phyloP scores from a whole-genome alignment of 306 rosid genomes.

The Astragalus glycyphyllos region DNA sequence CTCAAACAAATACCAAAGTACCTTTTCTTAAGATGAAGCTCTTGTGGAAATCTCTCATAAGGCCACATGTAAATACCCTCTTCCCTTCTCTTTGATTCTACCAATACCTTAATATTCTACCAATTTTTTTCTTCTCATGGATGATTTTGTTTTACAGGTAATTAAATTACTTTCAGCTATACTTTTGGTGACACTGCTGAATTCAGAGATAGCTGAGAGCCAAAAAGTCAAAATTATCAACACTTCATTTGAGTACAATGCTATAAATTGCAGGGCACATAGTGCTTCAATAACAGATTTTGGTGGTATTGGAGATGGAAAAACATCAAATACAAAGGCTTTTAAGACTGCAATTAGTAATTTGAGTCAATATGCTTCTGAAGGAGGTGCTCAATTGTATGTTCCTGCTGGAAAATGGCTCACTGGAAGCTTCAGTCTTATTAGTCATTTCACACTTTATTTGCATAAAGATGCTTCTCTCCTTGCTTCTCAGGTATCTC shows the following conservation, averaged over 20 bases:
- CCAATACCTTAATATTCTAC: background rate
- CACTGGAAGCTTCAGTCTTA: conserved; percentile 80
- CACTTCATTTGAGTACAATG: conserved; percentile 59
- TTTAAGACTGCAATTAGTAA: conserved; percentile 63
- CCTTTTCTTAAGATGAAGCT: conserved; percentile 44
- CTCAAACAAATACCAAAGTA: conserved; percentile 43
- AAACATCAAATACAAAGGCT: conserved; percentile 70
- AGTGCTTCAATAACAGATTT: conserved; percentile 73
- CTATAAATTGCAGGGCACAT: conserved; percentile 68
- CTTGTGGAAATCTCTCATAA: conserved; percentile 45
- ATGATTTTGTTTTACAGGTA: conserved; percentile 41
- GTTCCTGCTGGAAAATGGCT: conserved; percentile 90
- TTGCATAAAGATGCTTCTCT: conserved; percentile 73
- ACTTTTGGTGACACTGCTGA: conserved; percentile 48
- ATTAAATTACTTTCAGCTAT: conserved; percentile 38
- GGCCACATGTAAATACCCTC: conserved; percentile 36
- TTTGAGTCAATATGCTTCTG: conserved; percentile 57
- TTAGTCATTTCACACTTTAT: conserved; percentile 72
- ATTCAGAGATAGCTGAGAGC: conserved; percentile 55
- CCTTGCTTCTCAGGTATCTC: conserved; percentile 70
- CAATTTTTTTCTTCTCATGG: background rate
- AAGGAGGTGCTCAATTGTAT: conserved; percentile 65
- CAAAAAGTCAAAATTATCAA: conserved; percentile 36
- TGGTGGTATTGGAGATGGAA: conserved; percentile 89
- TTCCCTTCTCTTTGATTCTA: conserved; percentile 13